Conservation (phyloP, 2,329 filamentous ascomycete species). For the Sclerotinia borealis region DNA sequence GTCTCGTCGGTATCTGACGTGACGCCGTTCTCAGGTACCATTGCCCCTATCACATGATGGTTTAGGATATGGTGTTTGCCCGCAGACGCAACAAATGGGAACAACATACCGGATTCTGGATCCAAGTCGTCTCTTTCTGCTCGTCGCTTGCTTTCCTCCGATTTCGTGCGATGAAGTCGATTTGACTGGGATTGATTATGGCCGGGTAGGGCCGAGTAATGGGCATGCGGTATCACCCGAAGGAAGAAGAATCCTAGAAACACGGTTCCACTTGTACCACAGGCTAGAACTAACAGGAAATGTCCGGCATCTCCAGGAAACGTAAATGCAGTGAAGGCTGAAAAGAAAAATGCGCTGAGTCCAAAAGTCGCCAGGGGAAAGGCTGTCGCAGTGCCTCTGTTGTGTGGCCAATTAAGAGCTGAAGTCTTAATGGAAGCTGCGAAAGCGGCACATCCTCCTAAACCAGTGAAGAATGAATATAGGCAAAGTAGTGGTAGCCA, state of each 20-base stretch:
- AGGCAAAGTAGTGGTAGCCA: constrained; percentile 64
- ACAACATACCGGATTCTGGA: constrained; percentile 61
- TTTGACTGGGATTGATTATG: constrained; percentile 33
- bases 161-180: constrained; percentile 41
- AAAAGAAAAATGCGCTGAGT: constrained; percentile 94
- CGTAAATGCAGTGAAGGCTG: constrained; percentile 65
- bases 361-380: constrained; percentile 92
- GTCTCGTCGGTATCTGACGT: constrained; percentile 58
- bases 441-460: constrained; percentile 90
- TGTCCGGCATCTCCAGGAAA: constrained; percentile 79
- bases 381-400: constrained; percentile 88
- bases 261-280: constrained; percentile 71
- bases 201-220: constrained; percentile 38
- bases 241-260: constrained; percentile 81
- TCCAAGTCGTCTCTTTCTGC: constrained; percentile 35
- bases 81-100: constrained; percentile 30
- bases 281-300: constrained; percentile 73
- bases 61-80: constrained; percentile 29
- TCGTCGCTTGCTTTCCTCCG: constrained; percentile 38
- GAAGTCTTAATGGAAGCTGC: constrained; percentile 78
- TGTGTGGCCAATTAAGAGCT: constrained; percentile 84
- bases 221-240: constrained; percentile 57
- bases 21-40: constrained; percentile 26
- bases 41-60: constrained; percentile 27
- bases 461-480: constrained; percentile 77